Base-by-base conservation (phyloP, 805 yeast genomes). In the Blastobotrys chiropterorum region DNA sequence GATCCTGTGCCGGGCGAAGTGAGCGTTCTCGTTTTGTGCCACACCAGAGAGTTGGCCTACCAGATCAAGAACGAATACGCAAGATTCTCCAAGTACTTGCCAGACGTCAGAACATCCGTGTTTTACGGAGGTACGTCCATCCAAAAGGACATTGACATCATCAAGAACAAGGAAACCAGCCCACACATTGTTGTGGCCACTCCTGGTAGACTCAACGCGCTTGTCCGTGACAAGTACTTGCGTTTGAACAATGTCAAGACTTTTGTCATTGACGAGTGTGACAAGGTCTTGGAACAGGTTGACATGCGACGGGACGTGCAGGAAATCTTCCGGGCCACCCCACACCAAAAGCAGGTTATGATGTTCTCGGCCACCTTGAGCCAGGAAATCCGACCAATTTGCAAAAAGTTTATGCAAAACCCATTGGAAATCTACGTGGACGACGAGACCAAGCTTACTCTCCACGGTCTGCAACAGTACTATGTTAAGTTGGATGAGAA, bases 251-350 rank as follows among this genome's bases (percentile, higher is more conserved):
- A 87, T 68, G 86, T 92, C 65, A 92, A 92, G 80, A 85, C 90
- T 59, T 94, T 92, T 65, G 97, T 94, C 58, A 82, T 92, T 66
- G 99, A 92, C 70, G 99, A 92, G 78, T 94, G 98, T 83, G 99
- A 92, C 77, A 90, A 90, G 75, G 98, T 92, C 52, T 80, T 92
- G 71, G 98, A 94, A 76, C 76, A 82, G 51, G 53, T 84, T 65
- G 95, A 86, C 65, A 92, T 92, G 99, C 87, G 99, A 79, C 85
- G 96, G 71, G 99, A 92, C 68, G 97, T 92, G 54, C 99, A 92
- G 78, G 98, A 92, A 69, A 86, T 94, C 59, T 92, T 94, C 83
- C 85, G 97, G 72, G 87, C 87, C 56, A 92, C 99, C 49, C 99
- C 99, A 60, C 95, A 87, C 73, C 96, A 92, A 71, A 92, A 92